Evolutionary conservation across 2,329 filamentous ascomycete genomes (phyloP).

Genomic region (Phaeosphaeria sp.): DNA sequence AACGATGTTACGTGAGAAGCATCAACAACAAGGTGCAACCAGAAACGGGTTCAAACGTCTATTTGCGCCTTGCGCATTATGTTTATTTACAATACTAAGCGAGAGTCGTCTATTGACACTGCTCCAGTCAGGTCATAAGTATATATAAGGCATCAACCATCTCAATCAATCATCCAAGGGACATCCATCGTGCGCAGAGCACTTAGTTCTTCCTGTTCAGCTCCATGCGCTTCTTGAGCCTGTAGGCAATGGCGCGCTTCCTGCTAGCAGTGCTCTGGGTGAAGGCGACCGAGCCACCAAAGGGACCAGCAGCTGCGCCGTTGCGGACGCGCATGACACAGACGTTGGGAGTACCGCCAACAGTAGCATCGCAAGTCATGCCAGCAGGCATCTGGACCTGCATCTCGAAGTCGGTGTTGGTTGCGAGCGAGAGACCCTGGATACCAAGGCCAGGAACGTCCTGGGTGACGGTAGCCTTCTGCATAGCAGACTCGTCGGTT

Average conservation of each 20-base stretch:
- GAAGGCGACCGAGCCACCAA: slow-evolving; percentile 71
- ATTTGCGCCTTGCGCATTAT: slow-evolving; percentile 1
- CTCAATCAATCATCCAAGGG: background rate
- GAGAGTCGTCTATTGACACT: slow-evolving; percentile 9
- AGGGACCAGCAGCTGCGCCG: slow-evolving; percentile 67
- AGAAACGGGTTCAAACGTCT: background rate
- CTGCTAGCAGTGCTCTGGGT: slow-evolving; percentile 64
- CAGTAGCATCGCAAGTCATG: slow-evolving; percentile 70
- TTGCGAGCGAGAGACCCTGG: slow-evolving; percentile 64
- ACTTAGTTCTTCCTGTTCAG: slow-evolving; percentile 31
- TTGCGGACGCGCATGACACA: slow-evolving; percentile 72
- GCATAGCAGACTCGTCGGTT: slow-evolving; percentile 65
- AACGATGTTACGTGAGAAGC: too few relatives aligned
- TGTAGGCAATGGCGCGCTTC: slow-evolving; percentile 68
- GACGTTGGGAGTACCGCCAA: slow-evolving; percentile 66
- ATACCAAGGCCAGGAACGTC: slow-evolving; percentile 67
- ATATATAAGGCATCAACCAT: slow-evolving; percentile 3
- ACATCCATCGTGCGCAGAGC: background rate
- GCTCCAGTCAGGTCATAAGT: slow-evolving; percentile 20
- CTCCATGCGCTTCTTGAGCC: slow-evolving; percentile 49
- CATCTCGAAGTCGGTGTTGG: slow-evolving; percentile 68
- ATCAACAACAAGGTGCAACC: background rate
- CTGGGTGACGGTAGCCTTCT: slow-evolving; percentile 64
- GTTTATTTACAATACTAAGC: slow-evolving; percentile 8
- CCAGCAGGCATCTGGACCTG: slow-evolving; percentile 70